Conservation (phyloP, 148 eudicot species). For the Camellia granthamiana region DNA sequence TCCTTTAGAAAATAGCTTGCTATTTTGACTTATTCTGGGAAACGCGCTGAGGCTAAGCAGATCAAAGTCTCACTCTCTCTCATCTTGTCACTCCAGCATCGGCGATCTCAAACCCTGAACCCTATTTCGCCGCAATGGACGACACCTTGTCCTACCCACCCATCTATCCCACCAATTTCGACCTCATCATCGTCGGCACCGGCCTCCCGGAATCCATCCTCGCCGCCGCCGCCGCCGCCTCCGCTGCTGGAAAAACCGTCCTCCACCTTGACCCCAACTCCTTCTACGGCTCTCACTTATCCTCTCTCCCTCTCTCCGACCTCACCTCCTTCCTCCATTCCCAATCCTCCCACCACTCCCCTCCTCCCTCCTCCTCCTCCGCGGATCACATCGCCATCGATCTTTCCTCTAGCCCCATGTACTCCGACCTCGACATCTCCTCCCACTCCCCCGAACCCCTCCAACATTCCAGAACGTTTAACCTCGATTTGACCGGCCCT, state of each 20-base stretch:
- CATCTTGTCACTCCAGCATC: too few relatives aligned
- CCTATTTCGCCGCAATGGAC: conserved; percentile 20
- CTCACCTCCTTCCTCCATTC: conserved; percentile 39
- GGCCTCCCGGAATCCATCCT: conserved; percentile 71
- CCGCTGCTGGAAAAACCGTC: conserved; percentile 73
- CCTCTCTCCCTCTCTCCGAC: conserved; percentile 59
- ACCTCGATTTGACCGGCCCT: conserved; percentile 71
- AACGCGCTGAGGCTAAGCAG: too few relatives aligned
- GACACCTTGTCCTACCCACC: conserved; percentile 36
- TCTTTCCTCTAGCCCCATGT: conserved; percentile 34
- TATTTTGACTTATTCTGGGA: too few relatives aligned
- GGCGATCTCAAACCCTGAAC: too few relatives aligned
- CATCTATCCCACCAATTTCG: conserved; percentile 67
- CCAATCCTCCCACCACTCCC: conserved; percentile 24
- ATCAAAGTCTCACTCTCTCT: too few relatives aligned
- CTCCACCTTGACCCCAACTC: conserved; percentile 90
- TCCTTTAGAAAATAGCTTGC: too few relatives aligned
- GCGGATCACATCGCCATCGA: conserved; percentile 17
- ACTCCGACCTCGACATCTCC: conserved; percentile 40
- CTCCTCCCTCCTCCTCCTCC: conserved; percentile 10
- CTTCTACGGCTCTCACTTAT: conserved; percentile 70
- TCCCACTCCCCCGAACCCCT: conserved; percentile 24
- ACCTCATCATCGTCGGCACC: conserved; percentile 78
- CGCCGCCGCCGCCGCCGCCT: conserved; percentile 81
- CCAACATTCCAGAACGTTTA: conserved; percentile 28